Evolutionary conservation across 2,329 filamentous ascomycete genomes (phyloP), one percentile per base, ranked within the genome.

Genomic region (Emmonsiellopsis sp.): DNA sequence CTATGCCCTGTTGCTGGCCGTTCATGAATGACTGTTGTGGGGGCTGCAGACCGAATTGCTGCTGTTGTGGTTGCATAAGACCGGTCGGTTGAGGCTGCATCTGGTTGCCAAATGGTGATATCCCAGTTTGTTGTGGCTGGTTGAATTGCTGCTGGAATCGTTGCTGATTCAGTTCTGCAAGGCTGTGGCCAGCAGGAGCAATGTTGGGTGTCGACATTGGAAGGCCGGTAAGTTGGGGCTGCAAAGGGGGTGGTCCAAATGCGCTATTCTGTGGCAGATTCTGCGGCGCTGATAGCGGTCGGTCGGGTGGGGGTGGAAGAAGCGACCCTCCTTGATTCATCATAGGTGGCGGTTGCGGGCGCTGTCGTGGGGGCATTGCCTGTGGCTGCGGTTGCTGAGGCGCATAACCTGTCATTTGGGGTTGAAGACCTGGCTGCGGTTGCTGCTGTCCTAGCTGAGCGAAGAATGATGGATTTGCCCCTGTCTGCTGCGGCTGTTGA

Each of bases 251-350:
- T 15, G 86, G 81, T 7, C 80, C 80, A 67, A 94, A 93, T 4
- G 77, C 79, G 68, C 79, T 90, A 45, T 83, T 83, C 65, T 86
- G 86, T 49, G 82, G 70, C 55, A 77, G 85, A 52, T 89, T 87
- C 67, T 89, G 87, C 30, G 93, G 92, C 40, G 93, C 92, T 41
- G 92, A 96, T 10, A 93, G 78, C 7, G 93, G 86, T 56, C 93
- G 81, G 51, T 84, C 81, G 9, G 90, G 89, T 15, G 87, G 89
- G 7, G 90, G 89, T 48, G 85, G 80, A 57, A 91, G 81, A 38
- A 95, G 76, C 15, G 82, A 81, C 38, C 82, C 81, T 40, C 80
- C 76, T 49, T 76, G 78, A 54, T 81, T 79, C 57, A 79, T 74
- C 44, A 74, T 75, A 56, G 85, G 83, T 47, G 89, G 87, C 38